A percentile compares a stretch with the other conserved stretches of the same genome.
These are phyloP conservation scores for Annona squamosa DNA, from an alignment of 164 flowering plant genomes.

Conservation along the genomic window DNA sequence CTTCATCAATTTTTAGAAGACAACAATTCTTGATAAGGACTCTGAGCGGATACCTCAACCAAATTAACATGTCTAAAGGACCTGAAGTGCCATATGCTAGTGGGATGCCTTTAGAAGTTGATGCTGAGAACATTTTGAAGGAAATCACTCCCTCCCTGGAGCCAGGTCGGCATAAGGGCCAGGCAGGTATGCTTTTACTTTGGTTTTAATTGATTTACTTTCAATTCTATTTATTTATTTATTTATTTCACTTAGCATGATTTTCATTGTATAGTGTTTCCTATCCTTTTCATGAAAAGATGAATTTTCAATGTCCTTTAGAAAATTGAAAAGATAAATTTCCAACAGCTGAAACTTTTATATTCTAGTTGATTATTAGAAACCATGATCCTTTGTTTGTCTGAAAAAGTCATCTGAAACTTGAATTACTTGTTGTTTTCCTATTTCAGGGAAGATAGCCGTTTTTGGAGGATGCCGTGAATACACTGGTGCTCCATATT, in stretches of 20 bases:
- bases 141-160: conserved; percentile 72
- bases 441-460: conserved; percentile 75
- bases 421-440: not conserved
- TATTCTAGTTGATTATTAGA: not conserved
- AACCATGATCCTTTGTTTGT: not conserved
- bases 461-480: conserved; percentile 97
- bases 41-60: conserved; percentile 25
- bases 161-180: conserved; percentile 71
- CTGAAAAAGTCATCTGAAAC: not conserved
- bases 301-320: no score
- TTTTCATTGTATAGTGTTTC: not conserved
- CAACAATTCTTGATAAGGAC: conserved; percentile 53
- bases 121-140: conserved; percentile 55
- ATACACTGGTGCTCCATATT: conserved; percentile 98
- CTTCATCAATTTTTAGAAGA: conserved; percentile 48
- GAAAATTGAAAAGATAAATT: no score
- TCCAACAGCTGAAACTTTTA: no score
- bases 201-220: not conserved
- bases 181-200: conserved; percentile 54
- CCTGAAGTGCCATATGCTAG: conserved; percentile 12
- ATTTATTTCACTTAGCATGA: not conserved
- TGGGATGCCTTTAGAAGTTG: conserved; percentile 44
- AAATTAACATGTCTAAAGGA: conserved; percentile 10
- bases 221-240: not conserved
- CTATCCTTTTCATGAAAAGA: not conserved